Percentiles rank a stretch among this genome's conserved stretches.
Conservation (phyloP, 352 stramenopile genomes). For the Phytopythium kandeliae region DNA sequence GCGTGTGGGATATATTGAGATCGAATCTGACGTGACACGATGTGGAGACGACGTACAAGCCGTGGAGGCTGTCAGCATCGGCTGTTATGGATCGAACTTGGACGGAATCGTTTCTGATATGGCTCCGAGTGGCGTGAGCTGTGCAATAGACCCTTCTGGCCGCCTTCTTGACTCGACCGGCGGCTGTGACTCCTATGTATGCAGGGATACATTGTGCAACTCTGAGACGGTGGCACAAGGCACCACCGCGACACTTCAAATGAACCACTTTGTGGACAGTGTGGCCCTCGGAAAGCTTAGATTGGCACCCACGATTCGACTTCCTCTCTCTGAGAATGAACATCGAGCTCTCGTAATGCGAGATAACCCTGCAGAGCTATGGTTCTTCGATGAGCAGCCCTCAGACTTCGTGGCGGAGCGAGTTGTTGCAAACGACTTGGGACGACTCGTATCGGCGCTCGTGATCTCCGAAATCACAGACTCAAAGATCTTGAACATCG, state of each 20-base stretch:
- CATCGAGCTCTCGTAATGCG: slow-evolving; percentile 43
- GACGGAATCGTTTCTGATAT: slow-evolving; percentile 19
- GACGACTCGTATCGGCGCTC: slow-evolving; percentile 8
- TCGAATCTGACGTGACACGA: slow-evolving; percentile 29
- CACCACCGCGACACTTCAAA: slow-evolving; percentile 12
- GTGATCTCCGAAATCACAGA: slow-evolving; percentile 7
- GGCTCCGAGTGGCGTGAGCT: slow-evolving; percentile 14
- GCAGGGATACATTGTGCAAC: slow-evolving; percentile 25
- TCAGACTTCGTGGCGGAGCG: slow-evolving; percentile 16
- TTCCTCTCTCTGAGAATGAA: slow-evolving; percentile 47
- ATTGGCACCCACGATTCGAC: slow-evolving; percentile 26
- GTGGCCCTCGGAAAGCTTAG: slow-evolving; percentile 33
- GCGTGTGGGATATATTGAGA: slow-evolving; percentile 43
- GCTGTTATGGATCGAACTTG: slow-evolving; percentile 28
- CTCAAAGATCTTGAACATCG: slow-evolving; percentile 26
- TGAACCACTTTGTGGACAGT: slow-evolving; percentile 53
- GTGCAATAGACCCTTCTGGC: slow-evolving; percentile 21
- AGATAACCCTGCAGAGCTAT: slow-evolving; percentile 57
- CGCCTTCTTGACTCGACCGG: background rate
- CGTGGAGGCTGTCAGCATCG: slow-evolving; percentile 36
- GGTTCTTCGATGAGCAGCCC: slow-evolving; percentile 40
- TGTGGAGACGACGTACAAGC: slow-evolving; percentile 29
- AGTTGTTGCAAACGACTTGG: background rate
- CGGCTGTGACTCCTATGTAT: slow-evolving; percentile 23
- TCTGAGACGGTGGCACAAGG: slow-evolving; percentile 11